Evolutionary conservation across 805 yeast species (phyloP), one percentile per base, ranked within the genome.

Genomic region (Saturnispora ahearnii): DNA sequence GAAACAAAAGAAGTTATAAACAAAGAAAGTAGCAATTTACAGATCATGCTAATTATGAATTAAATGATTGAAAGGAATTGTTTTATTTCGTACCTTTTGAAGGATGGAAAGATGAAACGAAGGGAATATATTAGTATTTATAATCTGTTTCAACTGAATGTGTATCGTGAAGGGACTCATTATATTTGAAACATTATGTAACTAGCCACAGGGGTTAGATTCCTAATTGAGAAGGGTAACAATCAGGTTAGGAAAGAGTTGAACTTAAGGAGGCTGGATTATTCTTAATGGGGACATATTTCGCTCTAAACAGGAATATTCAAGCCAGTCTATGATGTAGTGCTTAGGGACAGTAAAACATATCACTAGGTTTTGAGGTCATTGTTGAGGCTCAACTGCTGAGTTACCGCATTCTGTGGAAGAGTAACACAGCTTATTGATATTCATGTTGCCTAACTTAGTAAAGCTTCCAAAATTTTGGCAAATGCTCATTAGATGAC

Each of bases 1-100:
- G 49, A 42, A 7, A 46, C 53, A 10, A 48, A 15, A 18, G 53
- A 33, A 22, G 56, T 36, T 24, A 53, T 41, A 11, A 51, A 7
- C 12, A 49, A 18, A 11, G 44, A 26, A 9, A 46, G 33, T 28
- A 36, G 22, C 24, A 36, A 34, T 11, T 33, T 40, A 21, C 40
- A 48, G n/a, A 50, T 29, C 53, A 52, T 21, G 6, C 6, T 44
- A 36, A 5, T 31, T 22, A 21, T 21, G 15, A 12, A 11, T 29
- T 11, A 29, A 28, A 6, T 26, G 8, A 11, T 28, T 24, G 33
- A 15, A 33, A 34, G 13, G n/a, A 18, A 13, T 13, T 44, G 29
- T 10, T 21, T 44, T 44, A 31, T 26, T 5, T 4, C 8, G 18
- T 3, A 15, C 24, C 12, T 26, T 10, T 5, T 10, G 31, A 13